Conservation (phyloP, 768 basidiomycete genomes). For the Lentinula detonsa region DNA sequence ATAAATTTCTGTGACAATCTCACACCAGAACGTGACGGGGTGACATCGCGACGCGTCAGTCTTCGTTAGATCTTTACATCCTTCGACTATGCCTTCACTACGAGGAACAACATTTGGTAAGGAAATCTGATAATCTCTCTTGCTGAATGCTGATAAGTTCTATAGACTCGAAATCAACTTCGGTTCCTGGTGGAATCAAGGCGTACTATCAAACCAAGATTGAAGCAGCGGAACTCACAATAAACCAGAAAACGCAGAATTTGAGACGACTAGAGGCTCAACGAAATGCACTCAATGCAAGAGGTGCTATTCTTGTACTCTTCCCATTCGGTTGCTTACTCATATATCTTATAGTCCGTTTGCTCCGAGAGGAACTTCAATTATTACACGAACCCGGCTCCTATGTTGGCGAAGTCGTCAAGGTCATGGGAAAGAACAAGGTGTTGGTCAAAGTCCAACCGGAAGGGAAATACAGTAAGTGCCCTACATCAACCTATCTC, state of each 20-base stretch:
- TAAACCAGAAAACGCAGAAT: slow-evolving; percentile 88
- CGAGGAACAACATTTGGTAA: background rate
- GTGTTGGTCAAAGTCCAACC: slow-evolving; percentile 98
- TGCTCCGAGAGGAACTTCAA: slow-evolving; percentile 89
- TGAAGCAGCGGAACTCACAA: slow-evolving; percentile 84
- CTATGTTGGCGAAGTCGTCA: slow-evolving; percentile 97
- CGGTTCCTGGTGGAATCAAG: slow-evolving; percentile 59
- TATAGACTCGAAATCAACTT: background rate
- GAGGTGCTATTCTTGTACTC: slow-evolving; percentile 48
- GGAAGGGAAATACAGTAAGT: slow-evolving; percentile 97
- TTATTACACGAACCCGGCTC: slow-evolving; percentile 92
- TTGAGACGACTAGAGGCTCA: slow-evolving; percentile 93
- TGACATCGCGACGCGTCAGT: background rate
- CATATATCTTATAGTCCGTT: slow-evolving; percentile 50
- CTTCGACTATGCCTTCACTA: background rate
- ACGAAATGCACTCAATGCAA: slow-evolving; percentile 92
- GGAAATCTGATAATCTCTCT: background rate
- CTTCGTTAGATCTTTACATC: too few relatives aligned
- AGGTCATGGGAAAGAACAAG: slow-evolving; percentile 99
- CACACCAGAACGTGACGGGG: background rate
- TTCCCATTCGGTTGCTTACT: background rate
- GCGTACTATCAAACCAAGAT: slow-evolving; percentile 97
- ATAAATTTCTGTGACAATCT: too few relatives aligned
- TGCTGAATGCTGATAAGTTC: background rate
- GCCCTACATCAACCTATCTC: background rate